Base-by-base conservation (phyloP, 306 rosid genomes). In the Medicago arabica region DNA sequence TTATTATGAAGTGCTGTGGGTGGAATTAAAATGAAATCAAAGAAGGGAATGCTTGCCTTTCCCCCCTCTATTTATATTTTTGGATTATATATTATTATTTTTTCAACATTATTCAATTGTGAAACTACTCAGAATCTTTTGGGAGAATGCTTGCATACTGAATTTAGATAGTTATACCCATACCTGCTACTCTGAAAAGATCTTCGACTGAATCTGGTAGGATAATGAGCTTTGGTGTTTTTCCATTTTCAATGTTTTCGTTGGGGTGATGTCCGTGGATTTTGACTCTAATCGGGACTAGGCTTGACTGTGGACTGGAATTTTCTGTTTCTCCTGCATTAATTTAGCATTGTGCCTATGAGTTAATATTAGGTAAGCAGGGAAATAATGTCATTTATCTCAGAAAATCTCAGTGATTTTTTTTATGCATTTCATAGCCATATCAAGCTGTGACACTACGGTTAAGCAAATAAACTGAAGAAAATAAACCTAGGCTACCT, bases 171-270 rank as follows among this genome's bases (percentile, higher is more conserved):
- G 31, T 38, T 47, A 69, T 69, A 55, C 19, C n/a, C 39, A 61
- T 89, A 94, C 98, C 95, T 91, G 96, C 94, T 72, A 86, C 39
- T 57, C 47, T 72, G 76, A 87, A 80, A 78, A 94, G 87, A 21
- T 81, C 93, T 77, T 94, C 89, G n/a, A 81, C 77, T 70, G 96
- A 82, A 46, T 88, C 63, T 8, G 98, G 97, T 83, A 94, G 84
- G 82, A 83, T 81, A 77, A 94, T 72, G 55, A 91, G 89, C 82
- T 87, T 87, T 73, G 86, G 90, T 9, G 63, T 64, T 39, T 78
- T 61, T 65, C 63, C 58, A 46, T 67, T 92, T 80, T 82, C 88
- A 43, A 12, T 78, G 74, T 73, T 82, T 78, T 82, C 93, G 49
- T 83, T 81, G 71, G 96, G 98, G 80, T 76, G 88, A 74, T 87